A percentile compares a stretch with the other conserved stretches of the same genome.
Evolutionary conservation across 352 stramenopile species (phyloP).

Genomic region (Phytophthora pini): DNA sequence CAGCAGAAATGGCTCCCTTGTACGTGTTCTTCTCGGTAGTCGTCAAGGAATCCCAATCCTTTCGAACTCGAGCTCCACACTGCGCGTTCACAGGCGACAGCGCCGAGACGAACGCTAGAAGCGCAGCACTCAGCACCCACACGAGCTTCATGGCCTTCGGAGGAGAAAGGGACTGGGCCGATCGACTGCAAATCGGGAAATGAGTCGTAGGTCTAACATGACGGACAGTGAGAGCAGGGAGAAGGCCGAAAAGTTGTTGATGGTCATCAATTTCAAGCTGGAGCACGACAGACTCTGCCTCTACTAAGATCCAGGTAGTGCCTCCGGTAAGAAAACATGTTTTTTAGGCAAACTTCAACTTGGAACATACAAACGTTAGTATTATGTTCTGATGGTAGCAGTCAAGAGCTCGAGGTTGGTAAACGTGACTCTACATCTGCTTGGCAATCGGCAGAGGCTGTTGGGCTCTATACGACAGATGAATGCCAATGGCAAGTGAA

Average conservation of each 20-base stretch:
- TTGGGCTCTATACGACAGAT: constrained; percentile 6
- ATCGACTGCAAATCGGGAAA: constrained; percentile 30
- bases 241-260: constrained; percentile 18
- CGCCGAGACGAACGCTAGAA: constrained; percentile 13
- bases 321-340: constrained; percentile 17
- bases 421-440: constrained; percentile 14
- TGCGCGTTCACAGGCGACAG: constrained; percentile 5
- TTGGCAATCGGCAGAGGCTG: constrained; percentile 7
- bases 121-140: constrained; percentile 12
- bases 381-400: constrained; percentile 7
- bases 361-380: constrained; percentile 6
- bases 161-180: constrained; percentile 7
- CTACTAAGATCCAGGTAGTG: constrained; percentile 18
- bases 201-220: constrained; percentile 1
- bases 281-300: constrained; percentile 16
- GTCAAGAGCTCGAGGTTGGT: constrained; percentile 13
- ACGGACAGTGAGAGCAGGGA: constrained; percentile 16
- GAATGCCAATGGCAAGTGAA: too few relatives aligned
- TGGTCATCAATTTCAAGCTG: constrained; percentile 22
- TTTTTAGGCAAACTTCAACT: constrained; percentile 19
- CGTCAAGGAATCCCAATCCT: constrained; percentile 32
- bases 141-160: constrained; percentile 31
- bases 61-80: constrained; percentile 46
- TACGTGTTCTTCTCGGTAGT: constrained; percentile 49
- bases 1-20: constrained; percentile 45